Evolutionary conservation across 345 rosid species (phyloP), one percentile per base, ranked within the genome.

Genomic region (Syzygium jambos): DNA sequence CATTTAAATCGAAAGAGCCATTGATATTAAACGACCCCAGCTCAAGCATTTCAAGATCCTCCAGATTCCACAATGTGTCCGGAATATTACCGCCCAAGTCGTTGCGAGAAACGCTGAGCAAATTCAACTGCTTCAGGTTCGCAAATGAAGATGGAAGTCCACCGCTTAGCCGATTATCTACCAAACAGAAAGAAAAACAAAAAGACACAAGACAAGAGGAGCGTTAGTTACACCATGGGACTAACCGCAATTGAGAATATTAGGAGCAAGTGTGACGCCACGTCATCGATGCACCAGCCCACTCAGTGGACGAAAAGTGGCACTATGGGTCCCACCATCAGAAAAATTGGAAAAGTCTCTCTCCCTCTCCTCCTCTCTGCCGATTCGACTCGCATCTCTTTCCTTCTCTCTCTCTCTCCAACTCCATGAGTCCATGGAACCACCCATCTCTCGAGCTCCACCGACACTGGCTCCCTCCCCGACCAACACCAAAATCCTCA

Each of bases 11-110:
- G 0, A 63, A 10, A 63, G 15, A 5, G 21, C 21, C 77, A 29
- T 63, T 63, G 38, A 63, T 38, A 63, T 63, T 63, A n/a, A 63
- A 19, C 2, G 21, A 63, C 1, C 0, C 0, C 0, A 63, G 2
- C 1, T 0, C 0, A 63, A 63, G 77, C 5, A 0, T 0, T 1
- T 7, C 0, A 2, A 63, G 77, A n/a, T n/a, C 5, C 77, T 63
- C 29, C 0, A 63, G 10, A n/a, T n/a, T n/a, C 77, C 5, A 1
- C 4, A 63, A 29, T 29, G 38, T 3, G 0, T 11, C 10, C 1
- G 4, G 0, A 29, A 29, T 29, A 30, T 65, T 1, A 15, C 11
- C 3, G 0, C 15, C 41, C 5, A 29, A 65, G 78, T 29, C 21
- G 0, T 63, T 29, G 10, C 0, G 0, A 63, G 77, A 30, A 30